These are phyloP conservation scores for Xylaria flabelliformis DNA, from an alignment of 495 filamentous ascomycete genomes.

Conservation along the genomic window DNA sequence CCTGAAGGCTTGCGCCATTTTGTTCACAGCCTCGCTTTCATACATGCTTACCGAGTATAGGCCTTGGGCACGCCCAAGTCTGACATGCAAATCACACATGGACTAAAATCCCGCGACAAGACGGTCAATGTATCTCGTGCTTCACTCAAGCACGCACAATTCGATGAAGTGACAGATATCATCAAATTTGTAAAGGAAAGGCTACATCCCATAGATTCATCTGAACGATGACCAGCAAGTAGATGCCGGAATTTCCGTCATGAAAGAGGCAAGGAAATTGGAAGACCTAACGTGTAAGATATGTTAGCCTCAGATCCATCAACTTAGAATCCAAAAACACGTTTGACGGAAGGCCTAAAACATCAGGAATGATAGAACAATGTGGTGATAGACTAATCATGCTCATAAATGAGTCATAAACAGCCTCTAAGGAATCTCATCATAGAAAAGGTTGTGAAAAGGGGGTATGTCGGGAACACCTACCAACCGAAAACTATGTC, in stretches of 20 bases:
- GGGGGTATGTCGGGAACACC: constrained; percentile 10
- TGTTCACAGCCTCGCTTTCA: not conserved
- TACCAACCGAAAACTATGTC: constrained; percentile 14
- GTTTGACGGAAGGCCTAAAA: constrained; percentile 2
- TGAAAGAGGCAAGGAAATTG: not conserved
- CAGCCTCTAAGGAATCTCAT: constrained; percentile 50
- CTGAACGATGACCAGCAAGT: not conserved
- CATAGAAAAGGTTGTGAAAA: constrained; percentile 18
- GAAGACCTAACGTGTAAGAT: not conserved
- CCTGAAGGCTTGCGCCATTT: not conserved
- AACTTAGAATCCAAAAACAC: not conserved
- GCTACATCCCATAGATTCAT: constrained; percentile 21
- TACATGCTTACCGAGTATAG: constrained; percentile 39
- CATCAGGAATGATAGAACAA: constrained; percentile 54
- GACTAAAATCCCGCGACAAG: constrained; percentile 67
- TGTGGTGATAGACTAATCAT: constrained; percentile 55
- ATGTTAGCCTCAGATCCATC: not conserved
- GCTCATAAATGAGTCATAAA: constrained; percentile 53
- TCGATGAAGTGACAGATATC: constrained; percentile 32
- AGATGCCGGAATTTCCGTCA: not conserved
- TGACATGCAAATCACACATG: constrained; percentile 66
- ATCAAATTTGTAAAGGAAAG: constrained; percentile 34
- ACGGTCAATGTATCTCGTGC: constrained; percentile 51
- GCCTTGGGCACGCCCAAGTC: constrained; percentile 67
- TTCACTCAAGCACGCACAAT: constrained; percentile 32